phyloP scores from a whole-genome alignment of 345 rosid genomes.

The Camelina neglecta region DNA sequence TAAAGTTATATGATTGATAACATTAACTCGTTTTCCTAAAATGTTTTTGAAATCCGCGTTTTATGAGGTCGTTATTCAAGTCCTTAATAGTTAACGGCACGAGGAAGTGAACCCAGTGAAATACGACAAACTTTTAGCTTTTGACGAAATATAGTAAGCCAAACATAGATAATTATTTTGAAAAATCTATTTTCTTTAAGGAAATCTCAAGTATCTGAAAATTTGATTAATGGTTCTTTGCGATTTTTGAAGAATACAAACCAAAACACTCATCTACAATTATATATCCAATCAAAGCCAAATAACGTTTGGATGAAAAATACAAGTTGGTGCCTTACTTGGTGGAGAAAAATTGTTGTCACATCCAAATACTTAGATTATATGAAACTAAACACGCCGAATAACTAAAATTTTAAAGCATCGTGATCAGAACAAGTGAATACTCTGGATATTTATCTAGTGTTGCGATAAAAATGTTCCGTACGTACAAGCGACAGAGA shows the following conservation, averaged over 20 bases:
- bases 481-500: slow-evolving; percentile 28
- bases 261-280: not conserved
- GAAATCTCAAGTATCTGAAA: not conserved
- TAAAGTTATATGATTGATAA: too few relatives aligned
- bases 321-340: not conserved
- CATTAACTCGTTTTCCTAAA: too few relatives aligned
- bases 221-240: not conserved
- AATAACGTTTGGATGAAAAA: not conserved
- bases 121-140: too few relatives aligned
- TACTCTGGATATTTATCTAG: not conserved
- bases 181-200: not conserved
- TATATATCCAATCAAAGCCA: not conserved
- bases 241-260: not conserved
- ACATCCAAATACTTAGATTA: not conserved
- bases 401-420: not conserved
- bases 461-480: slow-evolving; percentile 21
- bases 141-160: too few relatives aligned
- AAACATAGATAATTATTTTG: too few relatives aligned
- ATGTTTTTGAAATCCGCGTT: too few relatives aligned
- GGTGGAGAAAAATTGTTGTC: slow-evolving; percentile 9
- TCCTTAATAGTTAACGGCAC: too few relatives aligned
- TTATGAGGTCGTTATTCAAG: too few relatives aligned
- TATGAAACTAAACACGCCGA: not conserved
- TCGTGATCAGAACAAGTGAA: slow-evolving; percentile 10
- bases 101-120: too few relatives aligned